Percentiles rank a stretch among this genome's conserved stretches.
These are phyloP conservation scores for Dillenia turbinata DNA, from an alignment of 164 flowering plant species.

Conservation along the genomic window DNA sequence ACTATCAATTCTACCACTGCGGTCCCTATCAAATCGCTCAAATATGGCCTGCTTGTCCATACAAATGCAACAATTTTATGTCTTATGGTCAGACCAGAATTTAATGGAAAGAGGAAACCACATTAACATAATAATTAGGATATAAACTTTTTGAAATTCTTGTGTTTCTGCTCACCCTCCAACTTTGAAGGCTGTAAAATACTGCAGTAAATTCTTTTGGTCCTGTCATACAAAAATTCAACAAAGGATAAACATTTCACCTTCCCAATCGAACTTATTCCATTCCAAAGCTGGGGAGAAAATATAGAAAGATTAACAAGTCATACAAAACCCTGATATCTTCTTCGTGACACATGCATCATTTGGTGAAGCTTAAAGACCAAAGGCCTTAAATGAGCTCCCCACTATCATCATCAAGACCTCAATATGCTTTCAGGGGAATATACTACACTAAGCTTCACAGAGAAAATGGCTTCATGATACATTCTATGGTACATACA, in stretches of 20 bases:
- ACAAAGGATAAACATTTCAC: not conserved
- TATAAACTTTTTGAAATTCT: not conserved
- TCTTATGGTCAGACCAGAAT: not conserved
- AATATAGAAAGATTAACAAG: too few species aligned
- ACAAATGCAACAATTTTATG: not conserved
- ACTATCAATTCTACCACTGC: constrained; percentile 43
- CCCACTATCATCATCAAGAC: too few species aligned
- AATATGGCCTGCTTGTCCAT: constrained; percentile 29
- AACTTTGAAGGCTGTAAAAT: constrained; percentile 49
- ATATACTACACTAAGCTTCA: too few species aligned
- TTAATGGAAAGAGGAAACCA: not conserved
- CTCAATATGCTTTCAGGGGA: too few species aligned
- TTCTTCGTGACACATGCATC: too few species aligned
- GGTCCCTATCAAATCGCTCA: constrained; percentile 45
- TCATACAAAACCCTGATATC: too few species aligned
- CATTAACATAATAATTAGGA: not conserved
- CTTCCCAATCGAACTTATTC: not conserved
- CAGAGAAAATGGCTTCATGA: too few species aligned
- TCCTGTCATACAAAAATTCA: constrained; percentile 17
- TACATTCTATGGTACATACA: too few species aligned
- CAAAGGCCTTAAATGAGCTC: too few species aligned
- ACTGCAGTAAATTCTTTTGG: constrained; percentile 43
- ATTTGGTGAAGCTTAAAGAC: too few species aligned
- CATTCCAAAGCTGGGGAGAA: too few species aligned
- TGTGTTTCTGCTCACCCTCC: constrained; percentile 31